Conservation (phyloP, 345 rosid genomes). For the Raphanus sativus region DNA sequence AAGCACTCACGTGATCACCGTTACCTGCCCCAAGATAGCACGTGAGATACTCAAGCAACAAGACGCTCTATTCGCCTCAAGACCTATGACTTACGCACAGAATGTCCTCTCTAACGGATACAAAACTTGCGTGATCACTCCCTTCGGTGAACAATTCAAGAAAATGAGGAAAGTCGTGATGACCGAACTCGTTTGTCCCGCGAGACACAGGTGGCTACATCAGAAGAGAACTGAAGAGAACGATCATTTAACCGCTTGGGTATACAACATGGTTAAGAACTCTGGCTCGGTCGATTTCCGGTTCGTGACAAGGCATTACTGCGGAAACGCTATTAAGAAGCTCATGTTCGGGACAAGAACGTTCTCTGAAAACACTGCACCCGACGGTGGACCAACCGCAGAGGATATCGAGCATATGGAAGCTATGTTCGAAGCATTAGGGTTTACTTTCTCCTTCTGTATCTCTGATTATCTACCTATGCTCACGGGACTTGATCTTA, state of each 20-base stretch:
- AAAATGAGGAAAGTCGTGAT: conserved; percentile 49
- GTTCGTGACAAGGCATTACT: conserved; percentile 37
- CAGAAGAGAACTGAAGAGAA: conserved; percentile 46
- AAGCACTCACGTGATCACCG: conserved; percentile 42
- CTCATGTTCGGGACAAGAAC: conserved; percentile 42
- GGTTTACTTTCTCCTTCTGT: conserved; percentile 43
- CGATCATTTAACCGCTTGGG: conserved; percentile 40
- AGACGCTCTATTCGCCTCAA: conserved; percentile 43
- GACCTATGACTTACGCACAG: conserved; percentile 37
- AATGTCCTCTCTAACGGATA: conserved; percentile 31
- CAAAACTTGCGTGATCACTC: conserved; percentile 33
- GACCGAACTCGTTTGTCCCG: conserved; percentile 41
- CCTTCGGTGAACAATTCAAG: conserved; percentile 51
- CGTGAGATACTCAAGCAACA: conserved; percentile 45
- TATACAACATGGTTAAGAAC: conserved; percentile 40
- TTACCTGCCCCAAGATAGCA: conserved; percentile 44
- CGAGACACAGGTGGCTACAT: conserved; percentile 43
- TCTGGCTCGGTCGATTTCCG: conserved; percentile 40
- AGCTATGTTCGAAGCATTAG: conserved; percentile 45
- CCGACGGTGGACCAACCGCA: conserved; percentile 41
- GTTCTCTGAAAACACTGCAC: conserved; percentile 32
- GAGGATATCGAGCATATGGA: conserved; percentile 51
- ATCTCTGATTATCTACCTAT: conserved; percentile 54
- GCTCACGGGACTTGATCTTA: conserved; percentile 40
- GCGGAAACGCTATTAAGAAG: conserved; percentile 45